Percentiles rank a stretch among this genome's conserved stretches.
Evolutionary conservation across 2,329 filamentous ascomycete species (phyloP).

Genomic region (Plenodomus biglobosus): DNA sequence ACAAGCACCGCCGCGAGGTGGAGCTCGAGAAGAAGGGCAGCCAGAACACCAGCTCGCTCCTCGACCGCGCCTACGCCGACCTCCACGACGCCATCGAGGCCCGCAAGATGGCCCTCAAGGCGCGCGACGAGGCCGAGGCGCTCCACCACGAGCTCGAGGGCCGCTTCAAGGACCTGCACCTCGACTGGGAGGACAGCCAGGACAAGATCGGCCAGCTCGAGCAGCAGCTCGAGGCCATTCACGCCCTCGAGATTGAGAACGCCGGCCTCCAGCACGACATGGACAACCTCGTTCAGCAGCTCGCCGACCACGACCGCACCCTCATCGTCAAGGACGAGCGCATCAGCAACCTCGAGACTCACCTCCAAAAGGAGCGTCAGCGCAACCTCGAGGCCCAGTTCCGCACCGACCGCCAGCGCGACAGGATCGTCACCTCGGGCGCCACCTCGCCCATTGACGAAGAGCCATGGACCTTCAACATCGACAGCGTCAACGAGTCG

Average conservation of each 20-base stretch:
- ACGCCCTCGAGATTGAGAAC: conserved; percentile 3
- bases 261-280: conserved; percentile 13
- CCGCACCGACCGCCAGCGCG: conserved; percentile 5
- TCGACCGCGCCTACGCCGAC: conserved; percentile 12
- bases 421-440: conserved; percentile 4
- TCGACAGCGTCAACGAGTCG: conserved; percentile 10
- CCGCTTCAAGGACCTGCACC: conserved; percentile 13
- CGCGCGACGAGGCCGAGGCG: conserved; percentile 6
- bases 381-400: conserved; percentile 5
- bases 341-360: conserved; percentile 23
- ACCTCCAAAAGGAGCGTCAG: conserved; percentile 20
- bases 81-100: background rate
- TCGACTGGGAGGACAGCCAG: conserved; percentile 12
- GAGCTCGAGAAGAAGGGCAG: background rate
- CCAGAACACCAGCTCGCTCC: background rate
- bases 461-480: background rate
- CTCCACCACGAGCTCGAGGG: conserved; percentile 5
- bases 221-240: conserved; percentile 3
- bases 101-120: conserved; percentile 2
- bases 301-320: conserved; percentile 14
- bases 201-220: conserved; percentile 11
- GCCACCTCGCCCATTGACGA: conserved; percentile 15
- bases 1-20: background rate
- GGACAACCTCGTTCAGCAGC: conserved; percentile 6
- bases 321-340: conserved; percentile 29